Evolutionary conservation across 495 filamentous ascomycete genomes (phyloP).

Genomic region (Mytilinidion resinicola): DNA sequence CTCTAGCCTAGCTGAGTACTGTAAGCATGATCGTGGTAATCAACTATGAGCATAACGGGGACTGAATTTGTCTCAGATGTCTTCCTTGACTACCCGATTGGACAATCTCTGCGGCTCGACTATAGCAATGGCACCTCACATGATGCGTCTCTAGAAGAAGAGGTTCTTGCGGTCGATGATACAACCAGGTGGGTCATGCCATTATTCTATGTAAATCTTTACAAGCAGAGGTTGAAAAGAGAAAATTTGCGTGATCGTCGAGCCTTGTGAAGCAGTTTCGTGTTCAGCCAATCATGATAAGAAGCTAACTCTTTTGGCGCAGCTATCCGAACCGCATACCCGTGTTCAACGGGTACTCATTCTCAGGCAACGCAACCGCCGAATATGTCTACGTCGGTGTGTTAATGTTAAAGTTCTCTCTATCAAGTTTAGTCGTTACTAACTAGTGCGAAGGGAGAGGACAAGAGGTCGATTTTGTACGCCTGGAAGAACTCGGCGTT

Average conservation of each 20-base stretch:
- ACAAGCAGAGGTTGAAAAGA: too few relatives aligned
- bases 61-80: constrained; percentile 8
- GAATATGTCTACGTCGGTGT: constrained; percentile 33
- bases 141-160: constrained; percentile 24
- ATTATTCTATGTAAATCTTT: too few relatives aligned
- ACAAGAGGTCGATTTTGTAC: constrained; percentile 30
- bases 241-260: too few relatives aligned
- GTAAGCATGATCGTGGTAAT: neutral
- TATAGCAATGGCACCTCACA: constrained; percentile 22
- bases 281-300: too few relatives aligned
- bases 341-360: constrained; percentile 33
- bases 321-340: constrained; percentile 27
- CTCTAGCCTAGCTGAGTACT: constrained; percentile 25
- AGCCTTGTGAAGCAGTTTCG: too few relatives aligned
- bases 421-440: neutral
- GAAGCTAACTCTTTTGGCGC: too few relatives aligned
- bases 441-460: constrained; percentile 12
- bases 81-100: constrained; percentile 30
- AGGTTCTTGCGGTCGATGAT: constrained; percentile 27
- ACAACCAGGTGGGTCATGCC: constrained; percentile 13
- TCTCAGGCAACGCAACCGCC: constrained; percentile 29
- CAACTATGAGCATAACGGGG: neutral
- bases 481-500: constrained; percentile 25
- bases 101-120: constrained; percentile 21
- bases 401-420: neutral